These are phyloP conservation scores for Cudoniella acicularis DNA, from an alignment of 495 filamentous ascomycete species.

Conservation along the genomic window DNA sequence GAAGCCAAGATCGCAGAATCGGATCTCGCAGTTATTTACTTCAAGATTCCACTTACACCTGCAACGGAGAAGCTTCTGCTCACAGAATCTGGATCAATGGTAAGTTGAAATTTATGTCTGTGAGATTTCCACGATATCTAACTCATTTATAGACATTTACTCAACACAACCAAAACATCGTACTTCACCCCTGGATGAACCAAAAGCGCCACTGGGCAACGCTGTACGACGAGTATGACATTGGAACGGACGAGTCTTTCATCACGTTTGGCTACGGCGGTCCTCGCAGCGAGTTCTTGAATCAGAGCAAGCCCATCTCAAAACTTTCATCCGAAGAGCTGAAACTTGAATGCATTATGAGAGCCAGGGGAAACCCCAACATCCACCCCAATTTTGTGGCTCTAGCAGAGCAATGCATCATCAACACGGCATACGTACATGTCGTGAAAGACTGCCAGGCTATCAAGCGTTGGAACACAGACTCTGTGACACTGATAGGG, in stretches of 20 bases:
- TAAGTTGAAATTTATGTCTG: constrained; percentile 1
- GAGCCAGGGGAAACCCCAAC: neutral
- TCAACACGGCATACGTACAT: constrained; percentile 21
- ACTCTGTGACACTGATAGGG: constrained; percentile 18
- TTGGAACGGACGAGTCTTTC: constrained; percentile 20
- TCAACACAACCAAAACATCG: constrained; percentile 19
- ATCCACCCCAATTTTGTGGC: constrained; percentile 9
- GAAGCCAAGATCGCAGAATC: constrained; percentile 15
- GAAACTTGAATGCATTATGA: constrained; percentile 16
- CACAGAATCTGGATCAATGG: constrained; percentile 13
- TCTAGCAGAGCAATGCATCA: constrained; percentile 8
- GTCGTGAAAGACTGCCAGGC: constrained; percentile 16
- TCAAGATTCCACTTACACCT: constrained; percentile 24
- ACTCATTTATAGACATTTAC: constrained; percentile 9
- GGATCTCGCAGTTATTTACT: constrained; percentile 22
- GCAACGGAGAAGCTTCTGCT: constrained; percentile 15
- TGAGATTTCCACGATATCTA: neutral
- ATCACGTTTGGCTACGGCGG: constrained; percentile 24
- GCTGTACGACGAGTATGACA: constrained; percentile 8
- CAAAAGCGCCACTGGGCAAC: constrained; percentile 11
- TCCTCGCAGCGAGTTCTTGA: constrained; percentile 13
- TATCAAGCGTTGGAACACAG: constrained; percentile 18
- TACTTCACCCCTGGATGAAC: constrained; percentile 18
- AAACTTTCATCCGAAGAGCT: constrained; percentile 20
- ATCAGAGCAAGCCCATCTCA: constrained; percentile 10